A percentile compares a stretch with the other conserved stretches of the same genome.
Conservation (phyloP, 345 rosid genomes). For the Trapa bicornis region DNA sequence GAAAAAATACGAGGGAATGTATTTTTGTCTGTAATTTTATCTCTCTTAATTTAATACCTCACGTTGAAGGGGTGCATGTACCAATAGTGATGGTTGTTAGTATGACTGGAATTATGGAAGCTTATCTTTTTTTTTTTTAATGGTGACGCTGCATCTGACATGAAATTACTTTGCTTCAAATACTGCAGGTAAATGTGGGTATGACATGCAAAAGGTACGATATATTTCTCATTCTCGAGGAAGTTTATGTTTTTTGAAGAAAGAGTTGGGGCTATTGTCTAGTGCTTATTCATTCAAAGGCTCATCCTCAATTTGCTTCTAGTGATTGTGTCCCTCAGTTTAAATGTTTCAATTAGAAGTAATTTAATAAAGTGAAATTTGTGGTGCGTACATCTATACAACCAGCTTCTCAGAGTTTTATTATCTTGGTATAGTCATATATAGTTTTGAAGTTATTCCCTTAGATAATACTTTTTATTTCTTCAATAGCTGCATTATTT, state of each 20-base stretch:
- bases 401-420: neutral
- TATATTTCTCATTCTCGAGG: neutral
- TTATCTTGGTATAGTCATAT: neutral
- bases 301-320: neutral
- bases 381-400: neutral
- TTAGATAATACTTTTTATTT: neutral
- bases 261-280: neutral
- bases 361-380: neutral
- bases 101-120: neutral
- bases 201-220: constrained; percentile 9
- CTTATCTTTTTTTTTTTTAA: neutral
- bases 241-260: neutral
- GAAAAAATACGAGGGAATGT: neutral
- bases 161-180: neutral
- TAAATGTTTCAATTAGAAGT: neutral
- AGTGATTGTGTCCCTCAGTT: neutral
- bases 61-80: neutral
- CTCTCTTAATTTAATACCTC: neutral
- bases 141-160: neutral
- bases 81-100: neutral
- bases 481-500: neutral
- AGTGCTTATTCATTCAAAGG: neutral
- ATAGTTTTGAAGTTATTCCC: neutral
- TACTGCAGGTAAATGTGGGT: constrained; percentile 13
- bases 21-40: neutral